Conservation (phyloP, 306 rosid genomes). For the Cucumis sativus region Cucumber_9930_V3 NC_026660.2:3266001-3266500, state of each 20-base stretch:
- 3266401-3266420: too few relatives aligned
- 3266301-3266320: constrained; percentile 11
- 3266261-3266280: constrained; percentile 93
- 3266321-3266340: constrained; percentile 9
- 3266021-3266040: constrained; percentile 23
- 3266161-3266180: constrained; percentile 29
- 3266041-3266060: constrained; percentile 19
- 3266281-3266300: constrained; percentile 47
- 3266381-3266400: too few relatives aligned
- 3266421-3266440: too few relatives aligned
- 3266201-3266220: constrained; percentile 67
- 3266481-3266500: too few relatives aligned
- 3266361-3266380: neutral
- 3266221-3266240: constrained; percentile 81
- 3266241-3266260: constrained; percentile 75
- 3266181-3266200: constrained; percentile 72
- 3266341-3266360: neutral
- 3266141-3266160: constrained; percentile 26
- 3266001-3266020: constrained; percentile 18
- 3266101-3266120: constrained; percentile 17
- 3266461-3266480: too few relatives aligned
- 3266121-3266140: constrained; percentile 18
- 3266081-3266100: constrained; percentile 26
- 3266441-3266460: too few relatives aligned
- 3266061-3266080: constrained; percentile 29